phyloP scores from a whole-genome alignment of 2,329 filamentous ascomycete species.

The Penicillium sp. region DNA sequence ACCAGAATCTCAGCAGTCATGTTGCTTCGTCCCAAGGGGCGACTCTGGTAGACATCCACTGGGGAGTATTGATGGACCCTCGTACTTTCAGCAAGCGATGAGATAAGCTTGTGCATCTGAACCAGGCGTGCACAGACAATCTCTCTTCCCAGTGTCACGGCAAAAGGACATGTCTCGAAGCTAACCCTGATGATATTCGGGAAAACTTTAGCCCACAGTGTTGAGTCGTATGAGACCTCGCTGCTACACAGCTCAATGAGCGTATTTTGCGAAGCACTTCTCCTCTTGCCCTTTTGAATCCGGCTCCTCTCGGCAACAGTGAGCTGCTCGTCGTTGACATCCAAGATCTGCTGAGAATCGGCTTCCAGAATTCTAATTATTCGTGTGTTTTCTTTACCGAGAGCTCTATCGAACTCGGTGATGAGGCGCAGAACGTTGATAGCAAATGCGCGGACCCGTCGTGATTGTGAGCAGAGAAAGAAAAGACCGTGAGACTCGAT shows the following conservation, averaged over 20 bases:
- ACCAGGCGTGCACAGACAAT: constrained; percentile 88
- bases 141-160: constrained; percentile 85
- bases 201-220: constrained; percentile 97
- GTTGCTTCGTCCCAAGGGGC: constrained; percentile 52
- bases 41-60: constrained; percentile 38
- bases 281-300: constrained; percentile 84
- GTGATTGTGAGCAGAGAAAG: constrained; percentile 94
- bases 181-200: constrained; percentile 90
- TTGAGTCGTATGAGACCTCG: constrained; percentile 90
- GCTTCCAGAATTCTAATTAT: constrained; percentile 92
- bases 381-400: constrained; percentile 76
- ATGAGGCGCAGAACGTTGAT: constrained; percentile 90
- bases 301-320: constrained; percentile 91
- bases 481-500: constrained; percentile 96
- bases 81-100: constrained; percentile 72
- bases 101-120: constrained; percentile 87
- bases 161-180: constrained; percentile 87
- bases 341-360: constrained; percentile 83
- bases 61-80: constrained; percentile 50
- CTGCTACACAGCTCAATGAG: constrained; percentile 93
- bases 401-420: constrained; percentile 86
- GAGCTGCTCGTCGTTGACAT: constrained; percentile 80
- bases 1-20: constrained; percentile 81
- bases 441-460: constrained; percentile 83
- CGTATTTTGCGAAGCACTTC: constrained; percentile 78